Base-by-base conservation (phyloP, 768 basidiomycete species). In the Boletus sp. region DNA sequence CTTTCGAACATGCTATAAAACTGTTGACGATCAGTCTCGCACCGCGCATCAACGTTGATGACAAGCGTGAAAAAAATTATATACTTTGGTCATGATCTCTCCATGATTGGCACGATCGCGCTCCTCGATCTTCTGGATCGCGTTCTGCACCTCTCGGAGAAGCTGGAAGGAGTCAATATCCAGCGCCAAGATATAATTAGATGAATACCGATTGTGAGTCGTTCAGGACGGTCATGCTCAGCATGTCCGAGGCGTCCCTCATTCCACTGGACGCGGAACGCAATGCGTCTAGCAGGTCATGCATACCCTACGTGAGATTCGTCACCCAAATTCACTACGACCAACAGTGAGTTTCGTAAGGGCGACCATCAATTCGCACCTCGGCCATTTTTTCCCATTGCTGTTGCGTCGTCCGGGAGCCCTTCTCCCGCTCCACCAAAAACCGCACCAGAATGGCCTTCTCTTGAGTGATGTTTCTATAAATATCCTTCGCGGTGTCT, bases 401-500 rank as follows among this genome's bases (percentile, higher is more conserved):
- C 10, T 67, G 63, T 30, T 74, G 64, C 32, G 62, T 64, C 14
- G 63, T 50, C 49, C 67, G 66, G 20, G 73, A 61, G 1, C 40
- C 55, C 42, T 75, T 73, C 67, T 86, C 84, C 37, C 80, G 76
- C 4, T 73, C 66, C 17, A 71, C 59, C 5, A 89, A 56, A 58
- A 77, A 71, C 15, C 74, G 76, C 17, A 89, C 61, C 11, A 89
- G 60, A 20, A 72, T 66, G 15, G 80, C 65, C 58, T 85, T 84
- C 56, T 89, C 85, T 15, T 79, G 50, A 0, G 86, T 89, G 14
- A 79, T 77, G 57, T 90, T 90, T 49, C 71, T 76, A 73, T 90
- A 90, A 20, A 88, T 77, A 47, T 85, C 81, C 60, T 79, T 81
- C 7, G 89, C 89, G 17, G 75, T 74, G 55, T 88, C 86, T 88